Percentiles rank a stretch among this genome's conserved stretches.
phyloP scores from a whole-genome alignment of 2,329 filamentous ascomycete genomes.

The Fusarium chlamydosporum region DNA sequence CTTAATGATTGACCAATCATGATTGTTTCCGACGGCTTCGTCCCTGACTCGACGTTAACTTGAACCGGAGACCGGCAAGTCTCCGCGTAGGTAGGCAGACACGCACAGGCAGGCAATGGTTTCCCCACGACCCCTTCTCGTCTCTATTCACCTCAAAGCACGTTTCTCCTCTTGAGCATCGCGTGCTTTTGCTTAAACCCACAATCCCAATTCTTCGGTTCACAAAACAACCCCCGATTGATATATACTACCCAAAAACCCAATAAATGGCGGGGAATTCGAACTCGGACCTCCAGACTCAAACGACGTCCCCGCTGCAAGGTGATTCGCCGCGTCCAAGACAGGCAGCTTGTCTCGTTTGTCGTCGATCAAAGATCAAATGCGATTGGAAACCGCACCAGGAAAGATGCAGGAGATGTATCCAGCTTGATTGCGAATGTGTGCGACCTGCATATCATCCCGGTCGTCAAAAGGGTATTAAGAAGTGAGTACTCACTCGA shows the following conservation, averaged over 20 bases:
- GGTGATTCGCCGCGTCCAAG: constrained; percentile 51
- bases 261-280: constrained; percentile 35
- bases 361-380: constrained; percentile 76
- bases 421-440: constrained; percentile 71
- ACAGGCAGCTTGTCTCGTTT: constrained; percentile 72
- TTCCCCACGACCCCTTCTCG: neutral
- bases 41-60: constrained; percentile 4
- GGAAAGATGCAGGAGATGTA: constrained; percentile 72
- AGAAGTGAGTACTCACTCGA: constrained; percentile 71
- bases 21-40: constrained; percentile 5
- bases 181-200: constrained; percentile 15
- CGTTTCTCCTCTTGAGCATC: constrained; percentile 21
- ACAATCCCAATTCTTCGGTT: constrained; percentile 19
- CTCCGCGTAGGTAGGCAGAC: neutral
- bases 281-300: constrained; percentile 28
- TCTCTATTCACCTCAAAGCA: constrained; percentile 11
- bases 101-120: neutral
- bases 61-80: constrained; percentile 9
- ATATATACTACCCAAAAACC: neutral
- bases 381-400: constrained; percentile 70
- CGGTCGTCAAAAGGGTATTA: constrained; percentile 80
- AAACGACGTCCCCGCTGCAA: constrained; percentile 40
- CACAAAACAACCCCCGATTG: constrained; percentile 38
- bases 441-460: constrained; percentile 80
- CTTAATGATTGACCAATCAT: constrained; percentile 33